Evolutionary conservation across 2,329 filamentous ascomycete genomes (phyloP), one percentile per base, ranked within the genome.

Genomic region (Aphanocladium album): DNA sequence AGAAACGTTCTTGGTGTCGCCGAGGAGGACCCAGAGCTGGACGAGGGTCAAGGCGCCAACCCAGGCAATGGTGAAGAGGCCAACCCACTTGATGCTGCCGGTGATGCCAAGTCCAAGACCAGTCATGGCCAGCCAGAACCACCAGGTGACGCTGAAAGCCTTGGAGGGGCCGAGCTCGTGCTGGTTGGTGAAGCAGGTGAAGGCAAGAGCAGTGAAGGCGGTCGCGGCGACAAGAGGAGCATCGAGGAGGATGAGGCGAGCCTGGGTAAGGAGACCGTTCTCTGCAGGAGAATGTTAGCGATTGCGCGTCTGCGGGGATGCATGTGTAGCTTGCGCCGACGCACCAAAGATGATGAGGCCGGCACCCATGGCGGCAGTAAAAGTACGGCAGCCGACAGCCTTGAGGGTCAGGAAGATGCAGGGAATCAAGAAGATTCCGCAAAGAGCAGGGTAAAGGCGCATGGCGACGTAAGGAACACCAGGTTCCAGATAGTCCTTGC

Each of bases 61-160:
- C 95, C 95, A 99, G 53, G 93, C 95, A 74, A 97, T 97, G 64
- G 95, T 99, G 80, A 99, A 98, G 57, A 99, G 82, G 55, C 95
- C 95, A 71, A 99, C 95, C 95, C 95, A 99, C 80, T 99, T 99
- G 70, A 98, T 93, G 78, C 93, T 98, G 64, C 88, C 85, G 8
- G 95, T 98, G 55, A 93, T 88, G 64, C 95, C 95, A 55, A 99
- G 81, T 41, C 89, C 90, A 47, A 99, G 78, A 68, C 95, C 95
- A 49, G 90, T 96, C 72, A 91, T 86, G 61, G 83, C 82, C 59
- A 99, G 83, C 93, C 95, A 99, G 79, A 98, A 97, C 95, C 95
- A 99, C 95, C 95, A 99, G 69, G 86, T 88, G 9, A 89, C 84
- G 66, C 87, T 81, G 78, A 99, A 99, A 21, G 95, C 93, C 76